Conservation (phyloP, 1,139 yeast genomes). For the Diutina mesorugosa region DNA sequence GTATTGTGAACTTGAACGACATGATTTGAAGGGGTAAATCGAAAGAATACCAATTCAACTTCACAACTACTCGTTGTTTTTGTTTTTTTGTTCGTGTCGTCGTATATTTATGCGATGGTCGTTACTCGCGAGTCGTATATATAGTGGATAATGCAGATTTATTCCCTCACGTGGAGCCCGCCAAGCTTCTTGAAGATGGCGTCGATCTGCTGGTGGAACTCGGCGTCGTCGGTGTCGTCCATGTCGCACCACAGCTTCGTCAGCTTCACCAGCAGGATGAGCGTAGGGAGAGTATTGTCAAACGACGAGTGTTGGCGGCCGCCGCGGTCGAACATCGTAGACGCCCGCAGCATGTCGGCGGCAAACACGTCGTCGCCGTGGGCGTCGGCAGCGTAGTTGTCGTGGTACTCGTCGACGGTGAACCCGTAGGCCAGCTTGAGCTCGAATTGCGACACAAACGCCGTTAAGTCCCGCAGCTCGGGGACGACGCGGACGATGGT, state of each 20-base stretch:
- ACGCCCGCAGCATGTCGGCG: not conserved
- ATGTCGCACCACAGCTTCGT: constrained; percentile 23
- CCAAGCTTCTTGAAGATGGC: constrained; percentile 1
- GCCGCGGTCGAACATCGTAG: not conserved
- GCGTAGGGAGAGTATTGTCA: constrained; percentile 3
- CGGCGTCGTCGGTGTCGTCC: constrained; percentile 13
- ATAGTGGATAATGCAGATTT: not conserved
- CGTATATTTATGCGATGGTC: no score
- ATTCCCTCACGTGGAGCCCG: not conserved
- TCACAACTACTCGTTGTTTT: no score
- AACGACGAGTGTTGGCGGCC: not conserved
- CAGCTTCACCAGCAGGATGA: constrained; percentile 5
- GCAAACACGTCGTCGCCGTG: constrained; percentile 3
- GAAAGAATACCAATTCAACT: no score
- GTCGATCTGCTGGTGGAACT: constrained; percentile 4
- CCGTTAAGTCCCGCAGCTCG: constrained; percentile 18
- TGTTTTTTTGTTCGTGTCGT: no score
- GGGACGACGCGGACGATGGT: constrained; percentile 20
- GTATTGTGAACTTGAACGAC: no score
- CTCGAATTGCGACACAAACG: constrained; percentile 18
- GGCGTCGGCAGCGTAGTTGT: not conserved
- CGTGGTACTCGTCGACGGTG: constrained; percentile 8
- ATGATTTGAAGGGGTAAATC: no score
- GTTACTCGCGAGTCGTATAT: not conserved
- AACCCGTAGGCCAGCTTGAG: constrained; percentile 19